Conservation (phyloP, 2,329 filamentous ascomycete genomes). For the Helminthosporium solani region DNA sequence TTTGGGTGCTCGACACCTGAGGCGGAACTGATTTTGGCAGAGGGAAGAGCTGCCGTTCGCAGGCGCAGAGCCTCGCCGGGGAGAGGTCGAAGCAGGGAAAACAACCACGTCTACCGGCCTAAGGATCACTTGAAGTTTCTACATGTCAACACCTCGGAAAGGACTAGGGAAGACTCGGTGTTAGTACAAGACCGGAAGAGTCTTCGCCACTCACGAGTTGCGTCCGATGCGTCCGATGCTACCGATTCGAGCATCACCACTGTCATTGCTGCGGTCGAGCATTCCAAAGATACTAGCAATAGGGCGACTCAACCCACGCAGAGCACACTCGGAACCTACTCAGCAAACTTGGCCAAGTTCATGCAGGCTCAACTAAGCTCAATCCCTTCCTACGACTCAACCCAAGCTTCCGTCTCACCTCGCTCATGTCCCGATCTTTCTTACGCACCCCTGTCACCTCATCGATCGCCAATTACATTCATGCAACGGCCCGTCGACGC, state of each 20-base stretch:
- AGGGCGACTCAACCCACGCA: no score
- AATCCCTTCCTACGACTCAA: slow-evolving; percentile 33
- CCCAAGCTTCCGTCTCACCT: slow-evolving; percentile 18
- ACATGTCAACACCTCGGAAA: slow-evolving; percentile 6
- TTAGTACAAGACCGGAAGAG: slow-evolving; percentile 9
- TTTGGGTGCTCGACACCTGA: slow-evolving; percentile 40
- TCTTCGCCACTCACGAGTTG: slow-evolving; percentile 25
- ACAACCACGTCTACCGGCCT: slow-evolving; percentile 25
- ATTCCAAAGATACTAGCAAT: no score
- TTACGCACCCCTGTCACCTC: slow-evolving; percentile 18
- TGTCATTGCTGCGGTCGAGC: slow-evolving; percentile 18
- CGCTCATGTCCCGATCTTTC: slow-evolving; percentile 36
- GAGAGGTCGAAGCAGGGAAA: slow-evolving; percentile 21
- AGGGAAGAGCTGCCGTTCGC: slow-evolving; percentile 36
- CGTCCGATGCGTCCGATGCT: slow-evolving; percentile 32
- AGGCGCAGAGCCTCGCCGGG: slow-evolving; percentile 28
- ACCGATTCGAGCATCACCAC: slow-evolving; percentile 36
- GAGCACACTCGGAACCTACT: slow-evolving; percentile 35
- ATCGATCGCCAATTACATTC: slow-evolving; percentile 21
- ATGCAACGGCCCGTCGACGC: slow-evolving; percentile 20
- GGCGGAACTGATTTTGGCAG: slow-evolving; percentile 37
- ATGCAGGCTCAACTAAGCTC: slow-evolving; percentile 37
- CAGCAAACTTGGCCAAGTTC: slow-evolving; percentile 40
- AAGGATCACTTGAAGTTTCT: slow-evolving; percentile 37
- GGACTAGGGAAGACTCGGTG: slow-evolving; percentile 11